Conservation (phyloP, 164 flowering plant genomes). For the Aristolochia contorta region DNA sequence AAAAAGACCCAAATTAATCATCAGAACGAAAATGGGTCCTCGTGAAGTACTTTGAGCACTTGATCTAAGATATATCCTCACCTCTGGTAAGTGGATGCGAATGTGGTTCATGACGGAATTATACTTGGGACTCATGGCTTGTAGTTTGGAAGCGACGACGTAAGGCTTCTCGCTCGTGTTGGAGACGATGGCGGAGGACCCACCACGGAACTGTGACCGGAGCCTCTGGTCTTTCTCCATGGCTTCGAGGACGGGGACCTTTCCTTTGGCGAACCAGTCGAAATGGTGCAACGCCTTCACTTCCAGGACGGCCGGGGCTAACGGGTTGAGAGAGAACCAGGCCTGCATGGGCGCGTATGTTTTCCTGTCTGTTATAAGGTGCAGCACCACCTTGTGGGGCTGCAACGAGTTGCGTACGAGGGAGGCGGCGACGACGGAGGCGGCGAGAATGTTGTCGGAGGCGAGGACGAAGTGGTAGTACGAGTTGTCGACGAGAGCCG, state of each 20-base stretch:
- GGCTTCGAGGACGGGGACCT: constrained; percentile 88
- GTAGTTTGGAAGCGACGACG: constrained; percentile 81
- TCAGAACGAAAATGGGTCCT: too few species aligned
- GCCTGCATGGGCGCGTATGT: constrained; percentile 91
- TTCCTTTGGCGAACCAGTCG: constrained; percentile 90
- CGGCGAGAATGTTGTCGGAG: constrained; percentile 85
- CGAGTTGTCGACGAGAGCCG: constrained; percentile 78
- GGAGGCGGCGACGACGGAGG: constrained; percentile 79
- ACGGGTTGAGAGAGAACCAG: constrained; percentile 85
- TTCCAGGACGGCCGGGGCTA: constrained; percentile 72
- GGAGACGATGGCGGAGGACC: constrained; percentile 73
- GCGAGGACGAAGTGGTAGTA: constrained; percentile 83
- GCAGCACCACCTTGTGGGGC: constrained; percentile 67
- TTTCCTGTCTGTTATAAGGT: constrained; percentile 80
- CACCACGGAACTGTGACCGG: constrained; percentile 79
- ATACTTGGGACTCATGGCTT: constrained; percentile 94
- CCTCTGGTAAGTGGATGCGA: constrained; percentile 92
- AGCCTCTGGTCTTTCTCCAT: constrained; percentile 89
- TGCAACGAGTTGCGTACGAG: constrained; percentile 53
- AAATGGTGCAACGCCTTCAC: constrained; percentile 93
- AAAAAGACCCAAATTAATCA: too few species aligned
- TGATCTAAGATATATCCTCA: constrained; percentile 11
- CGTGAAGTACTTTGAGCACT: too few species aligned
- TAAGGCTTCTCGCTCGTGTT: constrained; percentile 61
- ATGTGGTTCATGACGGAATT: constrained; percentile 91